Conservation (phyloP, 331 rosid species). For the Arachis monticola region DNA sequence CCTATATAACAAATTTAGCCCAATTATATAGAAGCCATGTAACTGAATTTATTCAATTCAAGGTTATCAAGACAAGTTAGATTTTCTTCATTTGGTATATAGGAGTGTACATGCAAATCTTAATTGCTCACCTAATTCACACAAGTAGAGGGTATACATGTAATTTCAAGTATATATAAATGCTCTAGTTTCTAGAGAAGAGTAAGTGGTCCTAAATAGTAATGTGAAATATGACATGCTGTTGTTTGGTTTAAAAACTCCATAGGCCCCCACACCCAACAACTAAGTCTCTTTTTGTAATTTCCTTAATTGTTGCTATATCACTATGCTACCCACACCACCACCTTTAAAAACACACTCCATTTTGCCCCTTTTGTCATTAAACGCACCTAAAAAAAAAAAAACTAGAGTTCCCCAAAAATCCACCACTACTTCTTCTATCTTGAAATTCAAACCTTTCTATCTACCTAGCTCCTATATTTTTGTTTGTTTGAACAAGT, state of each 20-base stretch:
- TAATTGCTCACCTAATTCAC: constrained; percentile 17
- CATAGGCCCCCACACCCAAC: constrained; percentile 53
- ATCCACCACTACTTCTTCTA: constrained; percentile 43
- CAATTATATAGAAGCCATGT: too few species aligned
- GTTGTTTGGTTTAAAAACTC: constrained; percentile 58
- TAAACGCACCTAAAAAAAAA: constrained; percentile 40
- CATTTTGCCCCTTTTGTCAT: constrained; percentile 50
- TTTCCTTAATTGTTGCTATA: not conserved
- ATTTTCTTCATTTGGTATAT: constrained; percentile 23
- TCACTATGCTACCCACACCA: constrained; percentile 32
- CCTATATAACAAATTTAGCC: too few species aligned
- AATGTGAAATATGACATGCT: constrained; percentile 53
- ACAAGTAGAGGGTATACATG: constrained; percentile 34
- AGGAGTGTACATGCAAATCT: not conserved
- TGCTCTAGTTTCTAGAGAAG: constrained; percentile 24
- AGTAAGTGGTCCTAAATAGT: constrained; percentile 54
- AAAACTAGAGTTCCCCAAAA: constrained; percentile 34
- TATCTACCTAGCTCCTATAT: not conserved
- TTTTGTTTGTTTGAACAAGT: not conserved
- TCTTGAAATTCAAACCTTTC: not conserved
- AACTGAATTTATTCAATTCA: not conserved
- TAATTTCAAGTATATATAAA: constrained; percentile 19
- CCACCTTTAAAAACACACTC: constrained; percentile 51
- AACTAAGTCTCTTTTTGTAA: constrained; percentile 51
- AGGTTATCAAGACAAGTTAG: constrained; percentile 27